These are phyloP conservation scores for Albifimbria verrucaria DNA, from an alignment of 2,329 filamentous ascomycete genomes.

Conservation along the genomic window DNA sequence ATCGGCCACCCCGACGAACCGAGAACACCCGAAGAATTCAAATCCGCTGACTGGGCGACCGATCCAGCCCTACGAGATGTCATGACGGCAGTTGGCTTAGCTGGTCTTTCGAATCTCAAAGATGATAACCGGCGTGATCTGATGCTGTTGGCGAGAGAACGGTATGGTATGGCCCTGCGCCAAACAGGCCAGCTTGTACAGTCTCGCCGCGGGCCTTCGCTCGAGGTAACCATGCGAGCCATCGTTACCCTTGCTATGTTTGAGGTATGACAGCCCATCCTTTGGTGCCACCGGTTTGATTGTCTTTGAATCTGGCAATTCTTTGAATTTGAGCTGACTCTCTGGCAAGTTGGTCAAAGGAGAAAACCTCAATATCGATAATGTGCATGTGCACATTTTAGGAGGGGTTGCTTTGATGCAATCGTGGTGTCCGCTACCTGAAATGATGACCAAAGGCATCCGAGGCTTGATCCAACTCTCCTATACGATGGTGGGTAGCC, in stretches of 20 bases:
- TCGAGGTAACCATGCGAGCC: conserved; percentile 45
- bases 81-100: conserved; percentile 56
- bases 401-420: conserved; percentile 58
- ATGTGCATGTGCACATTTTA: conserved; percentile 55
- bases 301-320: conserved; percentile 13
- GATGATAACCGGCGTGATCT: conserved; percentile 37
- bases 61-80: conserved; percentile 40
- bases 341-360: conserved; percentile 47
- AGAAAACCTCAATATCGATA: conserved; percentile 41
- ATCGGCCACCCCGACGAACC: conserved; percentile 50
- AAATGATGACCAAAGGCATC: conserved; percentile 40
- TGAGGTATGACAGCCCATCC: conserved; percentile 42
- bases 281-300: not conserved
- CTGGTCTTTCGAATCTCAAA: conserved; percentile 53
- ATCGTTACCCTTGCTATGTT: conserved; percentile 60
- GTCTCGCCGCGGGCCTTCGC: conserved; percentile 25
- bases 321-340: no score
- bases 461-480: conserved; percentile 52
- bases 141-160: conserved; percentile 43
- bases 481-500: conserved; percentile 48
- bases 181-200: conserved; percentile 40
- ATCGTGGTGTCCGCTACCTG: conserved; percentile 36
- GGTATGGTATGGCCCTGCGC: conserved; percentile 52
- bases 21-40: conserved; percentile 32
- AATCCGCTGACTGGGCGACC: conserved; percentile 32